phyloP scores from a whole-genome alignment of 2,329 filamentous ascomycete genomes.

The Penicillium sp. region DNA sequence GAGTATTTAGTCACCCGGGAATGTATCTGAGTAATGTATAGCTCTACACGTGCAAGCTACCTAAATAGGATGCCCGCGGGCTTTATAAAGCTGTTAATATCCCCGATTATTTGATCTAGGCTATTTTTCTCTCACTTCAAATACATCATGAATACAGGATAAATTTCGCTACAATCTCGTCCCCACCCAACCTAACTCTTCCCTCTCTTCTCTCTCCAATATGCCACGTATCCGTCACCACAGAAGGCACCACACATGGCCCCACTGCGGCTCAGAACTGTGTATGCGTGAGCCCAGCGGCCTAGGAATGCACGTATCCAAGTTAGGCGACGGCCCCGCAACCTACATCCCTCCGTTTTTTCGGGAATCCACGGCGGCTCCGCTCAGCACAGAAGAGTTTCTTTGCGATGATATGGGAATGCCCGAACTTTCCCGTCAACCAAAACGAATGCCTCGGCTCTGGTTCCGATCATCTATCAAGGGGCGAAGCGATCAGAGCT shows the following conservation, averaged over 20 bases:
- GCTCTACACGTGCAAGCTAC: slow-evolving; percentile 2
- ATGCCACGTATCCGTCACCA: slow-evolving; percentile 34
- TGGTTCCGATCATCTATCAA: slow-evolving; percentile 22
- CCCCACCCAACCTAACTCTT: neutral
- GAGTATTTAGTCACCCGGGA: slow-evolving; percentile 21
- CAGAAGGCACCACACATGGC: slow-evolving; percentile 40
- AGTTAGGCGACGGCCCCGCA: slow-evolving; percentile 2
- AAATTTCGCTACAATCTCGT: neutral
- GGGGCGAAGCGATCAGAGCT: neutral
- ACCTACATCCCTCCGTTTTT: slow-evolving; percentile 17
- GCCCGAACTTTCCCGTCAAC: slow-evolving; percentile 34
- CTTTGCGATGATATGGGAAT: slow-evolving; percentile 33
- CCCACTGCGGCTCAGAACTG: slow-evolving; percentile 31
- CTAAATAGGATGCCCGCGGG: neutral
- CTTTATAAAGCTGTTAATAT: slow-evolving; percentile 16
- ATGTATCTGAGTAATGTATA: neutral
- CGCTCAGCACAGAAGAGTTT: slow-evolving; percentile 25
- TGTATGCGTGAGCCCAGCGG: slow-evolving; percentile 24
- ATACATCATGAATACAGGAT: neutral
- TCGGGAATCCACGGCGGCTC: slow-evolving; percentile 7
- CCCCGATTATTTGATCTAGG: neutral
- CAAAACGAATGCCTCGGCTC: slow-evolving; percentile 22
- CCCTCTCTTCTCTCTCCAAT: neutral
- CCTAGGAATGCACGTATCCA: slow-evolving; percentile 21
- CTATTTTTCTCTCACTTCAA: neutral